Evolutionary conservation across 345 rosid species (phyloP).

Genomic region (Syzygium grande): DNA sequence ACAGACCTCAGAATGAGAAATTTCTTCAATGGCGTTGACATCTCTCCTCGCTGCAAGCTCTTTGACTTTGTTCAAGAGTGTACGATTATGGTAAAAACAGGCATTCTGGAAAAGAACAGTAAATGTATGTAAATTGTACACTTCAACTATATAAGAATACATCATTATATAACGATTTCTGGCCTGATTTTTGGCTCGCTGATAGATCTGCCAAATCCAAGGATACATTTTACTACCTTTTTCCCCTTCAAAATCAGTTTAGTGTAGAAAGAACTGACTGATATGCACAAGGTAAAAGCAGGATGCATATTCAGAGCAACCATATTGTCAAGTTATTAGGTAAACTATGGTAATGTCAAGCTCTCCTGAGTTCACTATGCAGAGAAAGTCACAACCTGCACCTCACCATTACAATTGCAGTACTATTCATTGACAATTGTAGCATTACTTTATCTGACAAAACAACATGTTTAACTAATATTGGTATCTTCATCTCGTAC

Average conservation of each 20-base stretch:
- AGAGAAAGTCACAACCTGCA: neutral
- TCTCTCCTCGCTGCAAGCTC: constrained; percentile 48
- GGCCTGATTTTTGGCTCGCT: neutral
- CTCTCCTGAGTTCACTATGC: neutral
- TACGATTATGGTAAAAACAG: constrained; percentile 31
- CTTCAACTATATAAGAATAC: neutral
- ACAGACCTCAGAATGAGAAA: constrained; percentile 44
- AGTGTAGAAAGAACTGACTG: neutral
- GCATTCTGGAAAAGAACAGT: constrained; percentile 34
- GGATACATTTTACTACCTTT: neutral
- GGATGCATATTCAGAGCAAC: neutral
- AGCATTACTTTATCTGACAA: neutral
- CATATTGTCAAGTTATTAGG: neutral
- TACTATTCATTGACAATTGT: neutral
- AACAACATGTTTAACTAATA: neutral
- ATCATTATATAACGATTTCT: neutral
- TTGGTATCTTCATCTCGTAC: neutral
- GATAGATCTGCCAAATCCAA: neutral
- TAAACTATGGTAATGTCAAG: neutral
- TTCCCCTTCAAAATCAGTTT: neutral
- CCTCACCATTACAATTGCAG: neutral
- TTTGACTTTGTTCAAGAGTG: constrained; percentile 39
- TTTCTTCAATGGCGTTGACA: constrained; percentile 42
- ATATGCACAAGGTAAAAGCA: neutral
- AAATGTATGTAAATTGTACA: too few relatives aligned